phyloP scores from a whole-genome alignment of 306 rosid genomes.

The Citrullus colocynthis region DNA sequence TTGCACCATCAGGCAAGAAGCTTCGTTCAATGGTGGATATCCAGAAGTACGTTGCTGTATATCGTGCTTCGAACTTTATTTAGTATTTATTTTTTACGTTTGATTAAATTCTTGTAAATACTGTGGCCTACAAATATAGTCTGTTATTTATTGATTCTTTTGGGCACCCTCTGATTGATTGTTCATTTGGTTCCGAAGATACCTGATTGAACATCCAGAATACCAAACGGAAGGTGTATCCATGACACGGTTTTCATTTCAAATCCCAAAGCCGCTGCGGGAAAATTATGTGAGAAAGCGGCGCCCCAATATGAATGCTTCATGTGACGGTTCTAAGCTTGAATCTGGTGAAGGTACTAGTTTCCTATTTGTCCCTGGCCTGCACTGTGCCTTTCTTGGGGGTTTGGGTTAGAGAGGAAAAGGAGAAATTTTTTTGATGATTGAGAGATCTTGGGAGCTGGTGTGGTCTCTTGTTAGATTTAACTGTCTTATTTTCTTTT shows the following conservation, averaged over 20 bases:
- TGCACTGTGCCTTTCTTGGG: not conserved
- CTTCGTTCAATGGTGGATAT: slow-evolving; percentile 87
- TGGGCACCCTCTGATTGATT: slow-evolving; percentile 11
- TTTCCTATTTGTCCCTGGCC: not conserved
- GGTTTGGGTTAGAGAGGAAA: not conserved
- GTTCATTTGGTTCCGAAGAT: slow-evolving; percentile 29
- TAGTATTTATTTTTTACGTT: not conserved
- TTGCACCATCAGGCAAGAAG: slow-evolving; percentile 77
- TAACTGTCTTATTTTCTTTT: not conserved
- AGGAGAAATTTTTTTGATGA: not conserved
- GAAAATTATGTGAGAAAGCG: slow-evolving; percentile 89
- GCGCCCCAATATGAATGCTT: slow-evolving; percentile 26
- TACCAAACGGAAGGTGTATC: slow-evolving; percentile 36
- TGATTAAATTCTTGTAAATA: not conserved
- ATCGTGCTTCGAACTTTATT: not conserved
- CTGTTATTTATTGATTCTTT: not conserved
- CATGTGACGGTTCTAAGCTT: slow-evolving; percentile 24
- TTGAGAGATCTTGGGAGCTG: not conserved
- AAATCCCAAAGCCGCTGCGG: slow-evolving; percentile 69
- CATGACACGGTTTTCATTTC: slow-evolving; percentile 63
- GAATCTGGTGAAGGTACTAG: slow-evolving; percentile 37
- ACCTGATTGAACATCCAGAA: slow-evolving; percentile 70
- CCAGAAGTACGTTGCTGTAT: slow-evolving; percentile 43
- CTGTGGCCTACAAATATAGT: not conserved
- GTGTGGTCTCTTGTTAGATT: not conserved